These are phyloP conservation scores for Ganoderma multipileum DNA, from an alignment of 1,284 basidiomycete genomes.

Conservation along the genomic window DNA sequence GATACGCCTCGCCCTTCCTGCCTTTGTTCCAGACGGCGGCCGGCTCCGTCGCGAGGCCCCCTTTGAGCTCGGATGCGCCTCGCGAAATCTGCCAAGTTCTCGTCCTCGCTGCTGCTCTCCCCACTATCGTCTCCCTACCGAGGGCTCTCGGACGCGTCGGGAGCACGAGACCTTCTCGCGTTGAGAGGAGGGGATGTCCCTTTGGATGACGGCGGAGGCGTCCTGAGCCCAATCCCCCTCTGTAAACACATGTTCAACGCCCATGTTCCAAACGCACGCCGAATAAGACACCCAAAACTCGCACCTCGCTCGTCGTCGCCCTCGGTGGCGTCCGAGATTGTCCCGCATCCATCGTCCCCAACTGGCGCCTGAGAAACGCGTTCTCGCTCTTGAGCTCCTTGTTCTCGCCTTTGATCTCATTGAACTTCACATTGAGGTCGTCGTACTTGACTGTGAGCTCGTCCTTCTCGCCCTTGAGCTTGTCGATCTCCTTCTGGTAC, in stretches of 20 bases:
- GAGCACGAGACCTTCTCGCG: background rate
- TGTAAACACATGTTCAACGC: background rate
- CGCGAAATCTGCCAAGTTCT: constrained; percentile 2
- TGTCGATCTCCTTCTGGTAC: background rate
- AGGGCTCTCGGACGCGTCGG: background rate
- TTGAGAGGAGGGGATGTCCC: background rate
- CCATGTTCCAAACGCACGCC: background rate
- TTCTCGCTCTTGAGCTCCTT: background rate
- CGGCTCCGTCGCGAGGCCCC: background rate
- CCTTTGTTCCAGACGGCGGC: background rate
- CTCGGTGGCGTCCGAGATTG: background rate
- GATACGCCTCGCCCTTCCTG: background rate
- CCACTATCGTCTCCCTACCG: background rate
- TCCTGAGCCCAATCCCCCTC: constrained; percentile 4
- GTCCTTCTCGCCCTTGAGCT: background rate
- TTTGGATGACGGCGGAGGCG: constrained; percentile 7
- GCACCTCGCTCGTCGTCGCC: background rate
- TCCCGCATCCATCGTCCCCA: background rate
- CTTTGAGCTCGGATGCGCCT: background rate
- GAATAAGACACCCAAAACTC: background rate
- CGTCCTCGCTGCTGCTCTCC: constrained; percentile 6
- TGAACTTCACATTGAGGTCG: background rate
- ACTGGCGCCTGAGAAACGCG: background rate
- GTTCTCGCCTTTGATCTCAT: background rate
- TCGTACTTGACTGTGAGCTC: background rate